Conservation (phyloP, 2,329 filamentous ascomycete genomes). For the Botrytis fragariae region DNA sequence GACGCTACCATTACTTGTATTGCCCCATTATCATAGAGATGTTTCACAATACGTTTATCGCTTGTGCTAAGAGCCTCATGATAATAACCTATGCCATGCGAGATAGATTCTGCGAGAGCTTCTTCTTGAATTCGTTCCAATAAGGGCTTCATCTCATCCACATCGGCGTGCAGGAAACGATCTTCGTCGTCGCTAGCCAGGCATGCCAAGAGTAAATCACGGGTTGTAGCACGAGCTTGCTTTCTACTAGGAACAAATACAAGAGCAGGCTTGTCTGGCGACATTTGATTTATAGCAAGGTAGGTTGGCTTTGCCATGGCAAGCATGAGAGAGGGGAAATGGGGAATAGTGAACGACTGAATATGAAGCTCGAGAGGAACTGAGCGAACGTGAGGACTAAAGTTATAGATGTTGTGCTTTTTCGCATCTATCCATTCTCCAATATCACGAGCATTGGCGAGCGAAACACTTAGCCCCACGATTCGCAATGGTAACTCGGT, state of each 20-base stretch:
- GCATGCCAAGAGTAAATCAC: slow-evolving; percentile 84
- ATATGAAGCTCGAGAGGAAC: slow-evolving; percentile 91
- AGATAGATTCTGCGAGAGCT: slow-evolving; percentile 81
- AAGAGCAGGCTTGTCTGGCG: slow-evolving; percentile 83
- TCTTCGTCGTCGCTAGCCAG: slow-evolving; percentile 89
- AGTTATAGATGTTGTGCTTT: slow-evolving; percentile 99
- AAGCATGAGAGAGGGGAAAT: slow-evolving; percentile 97
- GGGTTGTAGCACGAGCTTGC: slow-evolving; percentile 82
- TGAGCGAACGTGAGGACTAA: slow-evolving; percentile 86
- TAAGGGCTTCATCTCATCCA: slow-evolving; percentile 77
- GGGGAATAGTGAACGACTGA: slow-evolving; percentile 91
- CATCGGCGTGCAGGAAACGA: slow-evolving; percentile 82
- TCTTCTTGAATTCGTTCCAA: slow-evolving; percentile 82
- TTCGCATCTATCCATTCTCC: slow-evolving; percentile 97
- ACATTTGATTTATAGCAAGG: slow-evolving; percentile 81
- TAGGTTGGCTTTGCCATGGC: slow-evolving; percentile 97
- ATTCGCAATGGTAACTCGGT: slow-evolving; percentile 83
- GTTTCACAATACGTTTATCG: slow-evolving; percentile 91
- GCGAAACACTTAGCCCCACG: slow-evolving; percentile 83
- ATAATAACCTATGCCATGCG: slow-evolving; percentile 94
- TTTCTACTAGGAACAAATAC: slow-evolving; percentile 92
- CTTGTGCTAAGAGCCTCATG: slow-evolving; percentile 87
- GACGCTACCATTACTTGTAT: slow-evolving; percentile 71
- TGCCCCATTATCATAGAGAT: slow-evolving; percentile 75
- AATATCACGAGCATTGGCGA: slow-evolving; percentile 89